A percentile compares a stretch with the other conserved stretches of the same genome.
These are phyloP conservation scores for Cardamine resedifolia DNA, from an alignment of 345 rosid species.

Conservation along the genomic window DNA sequence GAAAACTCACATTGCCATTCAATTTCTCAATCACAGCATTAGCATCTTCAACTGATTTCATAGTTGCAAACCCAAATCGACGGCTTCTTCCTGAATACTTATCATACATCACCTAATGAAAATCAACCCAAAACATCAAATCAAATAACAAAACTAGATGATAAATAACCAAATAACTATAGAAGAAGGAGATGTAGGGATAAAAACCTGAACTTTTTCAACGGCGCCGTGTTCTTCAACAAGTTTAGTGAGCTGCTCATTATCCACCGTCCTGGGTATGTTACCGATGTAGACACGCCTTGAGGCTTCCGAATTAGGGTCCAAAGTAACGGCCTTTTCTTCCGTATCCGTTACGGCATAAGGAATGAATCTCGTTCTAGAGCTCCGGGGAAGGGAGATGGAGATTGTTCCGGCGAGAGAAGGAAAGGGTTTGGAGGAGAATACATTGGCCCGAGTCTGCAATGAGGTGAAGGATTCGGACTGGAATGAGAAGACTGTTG, in stretches of 20 bases:
- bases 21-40: conserved; percentile 74
- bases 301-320: conserved; percentile 50
- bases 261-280: conserved; percentile 65
- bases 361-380: conserved; percentile 38
- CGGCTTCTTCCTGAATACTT: conserved; percentile 79
- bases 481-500: conserved; percentile 21
- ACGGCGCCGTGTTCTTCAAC: conserved; percentile 80
- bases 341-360: conserved; percentile 53
- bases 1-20: conserved; percentile 64
- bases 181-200: neutral
- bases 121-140: neutral
- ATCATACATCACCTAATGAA: conserved; percentile 73
- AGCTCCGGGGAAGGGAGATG: conserved; percentile 28
- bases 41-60: conserved; percentile 87
- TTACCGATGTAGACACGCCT: conserved; percentile 73
- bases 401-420: conserved; percentile 14
- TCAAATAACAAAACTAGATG: neutral
- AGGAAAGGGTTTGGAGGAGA: conserved; percentile 5
- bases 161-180: neutral
- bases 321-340: conserved; percentile 30
- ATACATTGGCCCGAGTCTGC: neutral
- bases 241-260: conserved; percentile 58
- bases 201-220: conserved; percentile 71
- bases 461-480: conserved; percentile 19
- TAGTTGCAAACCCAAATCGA: conserved; percentile 79